phyloP scores from a whole-genome alignment of 1,284 basidiomycete species.

The Pyrrhoderma noxium region DNA sequence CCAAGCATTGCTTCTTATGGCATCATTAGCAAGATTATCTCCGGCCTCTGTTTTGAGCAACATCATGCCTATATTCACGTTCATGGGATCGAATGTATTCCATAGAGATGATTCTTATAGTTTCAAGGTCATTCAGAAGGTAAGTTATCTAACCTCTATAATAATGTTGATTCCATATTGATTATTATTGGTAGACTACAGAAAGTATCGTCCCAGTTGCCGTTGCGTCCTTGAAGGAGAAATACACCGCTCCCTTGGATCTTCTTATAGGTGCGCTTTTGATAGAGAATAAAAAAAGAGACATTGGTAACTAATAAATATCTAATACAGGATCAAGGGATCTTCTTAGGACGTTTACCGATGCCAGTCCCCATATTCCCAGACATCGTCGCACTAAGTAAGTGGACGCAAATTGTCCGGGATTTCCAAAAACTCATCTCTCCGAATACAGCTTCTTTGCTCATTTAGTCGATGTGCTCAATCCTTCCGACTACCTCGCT shows the following conservation, averaged over 20 bases:
- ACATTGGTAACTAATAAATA: constrained; percentile 7
- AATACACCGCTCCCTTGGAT: constrained; percentile 45
- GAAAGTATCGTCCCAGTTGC: constrained; percentile 92
- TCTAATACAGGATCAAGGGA: constrained; percentile 39
- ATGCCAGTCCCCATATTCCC: constrained; percentile 82
- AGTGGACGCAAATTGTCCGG: constrained; percentile 4
- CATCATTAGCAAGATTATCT: constrained; percentile 75
- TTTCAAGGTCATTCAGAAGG: constrained; percentile 92
- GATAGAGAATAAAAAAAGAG: no score
- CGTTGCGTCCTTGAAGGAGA: constrained; percentile 63
- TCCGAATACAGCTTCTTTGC: constrained; percentile 68
- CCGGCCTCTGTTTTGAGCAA: constrained; percentile 92
- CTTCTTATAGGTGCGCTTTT: constrained; percentile 42
- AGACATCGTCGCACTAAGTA: constrained; percentile 80
- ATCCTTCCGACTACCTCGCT: constrained; percentile 74
- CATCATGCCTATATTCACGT: constrained; percentile 98
- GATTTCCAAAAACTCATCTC: constrained; percentile 17
- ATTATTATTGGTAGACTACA: constrained; percentile 57
- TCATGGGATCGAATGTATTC: constrained; percentile 96
- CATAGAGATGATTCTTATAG: constrained; percentile 95
- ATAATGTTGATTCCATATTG: not conserved
- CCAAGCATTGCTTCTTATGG: constrained; percentile 86
- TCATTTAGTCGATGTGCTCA: constrained; percentile 84
- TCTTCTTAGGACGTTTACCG: constrained; percentile 83
- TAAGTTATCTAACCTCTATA: constrained; percentile 25